A percentile compares a stretch with the other conserved stretches of the same genome.
Conservation (phyloP, 1,139 yeast genomes). For the Blastobotrys serpentis region DNA sequence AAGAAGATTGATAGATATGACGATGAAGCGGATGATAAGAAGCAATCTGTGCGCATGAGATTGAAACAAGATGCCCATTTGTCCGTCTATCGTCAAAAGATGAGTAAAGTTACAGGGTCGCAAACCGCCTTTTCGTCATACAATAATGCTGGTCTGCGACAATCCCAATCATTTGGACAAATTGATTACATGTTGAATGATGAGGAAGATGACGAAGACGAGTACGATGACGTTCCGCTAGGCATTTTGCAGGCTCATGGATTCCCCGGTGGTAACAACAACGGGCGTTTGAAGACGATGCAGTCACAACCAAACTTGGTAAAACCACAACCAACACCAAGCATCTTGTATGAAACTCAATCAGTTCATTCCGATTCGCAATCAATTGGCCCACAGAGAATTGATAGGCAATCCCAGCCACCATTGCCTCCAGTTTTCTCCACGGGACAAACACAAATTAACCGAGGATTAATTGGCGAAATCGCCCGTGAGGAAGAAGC, state of each 20-base stretch:
- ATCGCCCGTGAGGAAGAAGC: constrained; percentile 44
- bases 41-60: constrained; percentile 35
- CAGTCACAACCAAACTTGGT: constrained; percentile 29
- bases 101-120: constrained; percentile 42
- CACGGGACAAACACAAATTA: constrained; percentile 24
- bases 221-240: constrained; percentile 43
- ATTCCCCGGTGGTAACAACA: constrained; percentile 33
- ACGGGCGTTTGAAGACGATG: constrained; percentile 21
- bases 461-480: constrained; percentile 43
- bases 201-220: constrained; percentile 41
- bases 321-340: constrained; percentile 16
- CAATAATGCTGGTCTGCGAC: constrained; percentile 17
- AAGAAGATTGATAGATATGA: constrained; percentile 27
- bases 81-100: constrained; percentile 44
- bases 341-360: constrained; percentile 14
- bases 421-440: constrained; percentile 33
- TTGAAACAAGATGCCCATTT: constrained; percentile 43
- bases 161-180: constrained; percentile 17
- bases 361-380: constrained; percentile 12
- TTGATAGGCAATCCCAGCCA: constrained; percentile 17
- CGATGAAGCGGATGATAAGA: constrained; percentile 29
- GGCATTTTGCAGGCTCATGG: constrained; percentile 44
- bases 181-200: constrained; percentile 33
- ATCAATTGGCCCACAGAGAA: constrained; percentile 15
- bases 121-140: constrained; percentile 27